These are phyloP conservation scores for Saccharum hybrid DNA, from an alignment of 202 grass and related monocot genomes.

Conservation along the genomic window DNA sequence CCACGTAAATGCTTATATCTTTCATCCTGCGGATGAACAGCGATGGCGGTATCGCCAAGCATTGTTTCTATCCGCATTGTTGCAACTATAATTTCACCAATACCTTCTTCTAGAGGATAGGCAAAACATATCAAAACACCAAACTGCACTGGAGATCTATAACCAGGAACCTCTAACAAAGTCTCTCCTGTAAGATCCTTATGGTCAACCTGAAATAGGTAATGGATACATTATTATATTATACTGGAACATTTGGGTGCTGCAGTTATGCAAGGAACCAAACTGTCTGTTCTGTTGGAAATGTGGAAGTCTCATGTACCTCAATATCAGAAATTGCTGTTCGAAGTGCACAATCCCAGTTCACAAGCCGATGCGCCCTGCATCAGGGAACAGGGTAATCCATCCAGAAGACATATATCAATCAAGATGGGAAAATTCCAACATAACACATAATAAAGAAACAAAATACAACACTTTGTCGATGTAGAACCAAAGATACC, in stretches of 20 bases:
- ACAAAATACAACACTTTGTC: background rate
- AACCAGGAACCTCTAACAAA: slow-evolving; percentile 76
- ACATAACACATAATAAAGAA: background rate
- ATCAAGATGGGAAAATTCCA: slow-evolving; percentile 7
- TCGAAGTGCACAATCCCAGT: slow-evolving; percentile 96
- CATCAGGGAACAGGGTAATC: slow-evolving; percentile 10
- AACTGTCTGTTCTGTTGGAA: slow-evolving; percentile 3
- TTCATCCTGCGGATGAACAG: slow-evolving; percentile 79
- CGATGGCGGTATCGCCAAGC: slow-evolving; percentile 88
- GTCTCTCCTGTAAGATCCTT: slow-evolving; percentile 74
- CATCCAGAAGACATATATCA: background rate
- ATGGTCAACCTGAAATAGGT: slow-evolving; percentile 73
- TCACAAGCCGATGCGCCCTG: slow-evolving; percentile 79
- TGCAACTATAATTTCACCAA: slow-evolving; percentile 82
- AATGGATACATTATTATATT: slow-evolving; percentile 16
- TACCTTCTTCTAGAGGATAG: slow-evolving; percentile 79
- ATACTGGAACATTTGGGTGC: background rate
- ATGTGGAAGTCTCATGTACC: slow-evolving; percentile 40
- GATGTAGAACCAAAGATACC: background rate
- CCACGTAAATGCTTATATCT: slow-evolving; percentile 84
- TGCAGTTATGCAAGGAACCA: background rate
- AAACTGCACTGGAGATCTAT: slow-evolving; percentile 68
- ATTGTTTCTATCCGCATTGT: slow-evolving; percentile 90
- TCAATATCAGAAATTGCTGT: slow-evolving; percentile 98
- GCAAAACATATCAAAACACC: slow-evolving; percentile 91